Percentiles rank a stretch among this genome's conserved stretches.
Evolutionary conservation across 176 grass and related monocot genomes (phyloP).

Genomic region (Lolium multiflorum): DNA sequence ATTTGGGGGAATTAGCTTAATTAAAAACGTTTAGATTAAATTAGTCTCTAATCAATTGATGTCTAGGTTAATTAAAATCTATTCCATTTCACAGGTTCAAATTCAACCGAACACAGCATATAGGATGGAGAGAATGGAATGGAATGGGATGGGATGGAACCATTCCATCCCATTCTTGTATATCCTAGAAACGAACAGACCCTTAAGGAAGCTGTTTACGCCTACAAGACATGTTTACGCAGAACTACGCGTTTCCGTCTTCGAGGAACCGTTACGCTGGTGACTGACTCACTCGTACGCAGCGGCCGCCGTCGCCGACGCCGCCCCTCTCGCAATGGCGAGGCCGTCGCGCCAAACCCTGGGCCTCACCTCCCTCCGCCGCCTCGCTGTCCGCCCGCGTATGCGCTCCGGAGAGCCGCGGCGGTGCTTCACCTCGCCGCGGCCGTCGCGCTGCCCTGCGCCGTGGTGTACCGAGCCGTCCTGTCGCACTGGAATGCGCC

Average conservation of each 20-base stretch:
- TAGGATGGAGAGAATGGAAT: too few relatives aligned
- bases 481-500: not conserved
- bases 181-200: too few relatives aligned
- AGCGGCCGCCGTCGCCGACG: not conserved
- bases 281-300: not conserved
- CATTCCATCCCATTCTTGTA: too few relatives aligned
- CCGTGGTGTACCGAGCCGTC: slow-evolving; percentile 52
- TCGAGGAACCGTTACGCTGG: not conserved
- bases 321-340: slow-evolving; percentile 28
- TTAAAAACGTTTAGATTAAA: too few relatives aligned
- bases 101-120: too few relatives aligned
- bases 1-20: too few relatives aligned
- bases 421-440: too few relatives aligned
- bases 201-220: not conserved
- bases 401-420: too few relatives aligned
- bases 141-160: too few relatives aligned
- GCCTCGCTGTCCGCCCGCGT: not conserved
- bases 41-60: too few relatives aligned
- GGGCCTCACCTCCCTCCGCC: not conserved
- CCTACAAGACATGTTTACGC: not conserved
- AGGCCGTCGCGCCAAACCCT: not conserved
- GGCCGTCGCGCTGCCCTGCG: slow-evolving; percentile 50
- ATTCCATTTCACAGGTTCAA: too few relatives aligned
- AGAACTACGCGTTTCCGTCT: not conserved
- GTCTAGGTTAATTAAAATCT: too few relatives aligned